phyloP scores from a whole-genome alignment of 495 filamentous ascomycete genomes.

The Xylaria intraflava region DNA sequence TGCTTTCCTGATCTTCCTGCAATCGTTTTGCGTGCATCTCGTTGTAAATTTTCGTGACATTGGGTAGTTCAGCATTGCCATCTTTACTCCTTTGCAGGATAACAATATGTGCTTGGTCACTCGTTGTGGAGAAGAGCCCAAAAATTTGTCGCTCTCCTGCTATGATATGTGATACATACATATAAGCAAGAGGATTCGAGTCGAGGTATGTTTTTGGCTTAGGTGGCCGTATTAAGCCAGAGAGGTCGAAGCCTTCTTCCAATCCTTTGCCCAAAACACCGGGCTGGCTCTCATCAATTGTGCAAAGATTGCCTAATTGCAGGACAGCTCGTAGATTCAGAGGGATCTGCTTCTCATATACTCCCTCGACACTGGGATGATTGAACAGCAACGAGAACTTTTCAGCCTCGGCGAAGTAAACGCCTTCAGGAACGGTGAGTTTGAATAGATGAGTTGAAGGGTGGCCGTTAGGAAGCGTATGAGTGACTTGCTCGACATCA shows the following conservation, averaged over 20 bases:
- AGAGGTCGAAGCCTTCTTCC: conserved; percentile 88
- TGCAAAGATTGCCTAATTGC: conserved; percentile 86
- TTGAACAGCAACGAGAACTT: conserved; percentile 79
- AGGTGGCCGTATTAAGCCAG: conserved; percentile 57
- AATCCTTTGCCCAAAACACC: conserved; percentile 90
- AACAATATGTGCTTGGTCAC: conserved; percentile 74
- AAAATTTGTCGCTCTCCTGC: conserved; percentile 89
- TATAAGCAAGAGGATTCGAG: conserved; percentile 60
- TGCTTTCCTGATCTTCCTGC: conserved; percentile 58
- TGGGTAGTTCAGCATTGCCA: conserved; percentile 71
- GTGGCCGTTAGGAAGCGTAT: conserved; percentile 92
- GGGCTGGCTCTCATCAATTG: conserved; percentile 83
- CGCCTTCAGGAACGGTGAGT: conserved; percentile 79
- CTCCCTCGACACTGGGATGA: conserved; percentile 90
- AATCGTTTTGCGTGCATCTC: conserved; percentile 60
- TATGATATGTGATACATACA: conserved; percentile 88
- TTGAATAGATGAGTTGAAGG: conserved; percentile 91
- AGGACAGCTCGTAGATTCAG: conserved; percentile 77
- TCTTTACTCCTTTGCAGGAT: conserved; percentile 75
- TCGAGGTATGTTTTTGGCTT: conserved; percentile 69
- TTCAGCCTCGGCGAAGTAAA: conserved; percentile 73
- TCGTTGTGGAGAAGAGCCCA: conserved; percentile 80
- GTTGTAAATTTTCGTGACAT: conserved; percentile 83
- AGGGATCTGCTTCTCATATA: conserved; percentile 91
- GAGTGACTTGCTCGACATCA: conserved; percentile 81